Evolutionary conservation across 169 alveolate species (phyloP).

Genomic region (Neospora caninum): DNA sequence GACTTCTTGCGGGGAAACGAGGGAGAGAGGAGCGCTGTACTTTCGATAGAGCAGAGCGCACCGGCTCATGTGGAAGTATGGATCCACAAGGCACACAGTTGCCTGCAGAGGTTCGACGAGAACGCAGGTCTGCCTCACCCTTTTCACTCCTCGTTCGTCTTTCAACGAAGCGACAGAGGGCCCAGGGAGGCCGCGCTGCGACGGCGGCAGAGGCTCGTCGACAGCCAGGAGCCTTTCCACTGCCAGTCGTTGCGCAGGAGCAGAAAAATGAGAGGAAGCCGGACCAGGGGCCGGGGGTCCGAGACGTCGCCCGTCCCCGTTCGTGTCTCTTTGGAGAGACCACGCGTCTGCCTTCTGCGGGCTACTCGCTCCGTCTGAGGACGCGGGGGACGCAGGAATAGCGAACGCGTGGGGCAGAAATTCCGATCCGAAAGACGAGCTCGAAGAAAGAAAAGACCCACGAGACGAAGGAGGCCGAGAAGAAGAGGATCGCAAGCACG

Average conservation of each 20-base stretch:
- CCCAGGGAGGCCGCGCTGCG: background rate
- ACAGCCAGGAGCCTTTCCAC: conserved; percentile 35
- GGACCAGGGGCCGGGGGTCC: too few species aligned
- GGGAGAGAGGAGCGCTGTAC: background rate
- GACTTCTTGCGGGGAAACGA: too few species aligned
- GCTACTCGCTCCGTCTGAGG: background rate
- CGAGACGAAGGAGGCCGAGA: background rate
- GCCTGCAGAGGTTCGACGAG: conserved; percentile 2
- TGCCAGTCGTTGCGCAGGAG: conserved; percentile 9
- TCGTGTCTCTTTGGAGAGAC: too few species aligned
- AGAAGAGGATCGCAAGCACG: background rate
- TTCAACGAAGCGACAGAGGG: background rate
- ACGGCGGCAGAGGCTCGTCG: background rate
- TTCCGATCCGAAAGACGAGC: background rate
- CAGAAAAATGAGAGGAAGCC: background rate
- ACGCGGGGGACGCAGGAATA: background rate
- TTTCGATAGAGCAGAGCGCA: background rate
- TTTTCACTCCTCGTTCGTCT: background rate
- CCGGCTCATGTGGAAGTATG: background rate
- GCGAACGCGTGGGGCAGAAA: background rate
- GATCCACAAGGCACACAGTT: background rate
- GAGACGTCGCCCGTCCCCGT: too few species aligned
- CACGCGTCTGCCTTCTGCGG: too few species aligned
- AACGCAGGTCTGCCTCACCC: background rate
- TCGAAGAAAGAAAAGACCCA: background rate